Evolutionary conservation across 192 early-diverging fungal genomes (phyloP), one percentile per base, ranked within the genome.

Genomic region (Coemansia sp.): DNA sequence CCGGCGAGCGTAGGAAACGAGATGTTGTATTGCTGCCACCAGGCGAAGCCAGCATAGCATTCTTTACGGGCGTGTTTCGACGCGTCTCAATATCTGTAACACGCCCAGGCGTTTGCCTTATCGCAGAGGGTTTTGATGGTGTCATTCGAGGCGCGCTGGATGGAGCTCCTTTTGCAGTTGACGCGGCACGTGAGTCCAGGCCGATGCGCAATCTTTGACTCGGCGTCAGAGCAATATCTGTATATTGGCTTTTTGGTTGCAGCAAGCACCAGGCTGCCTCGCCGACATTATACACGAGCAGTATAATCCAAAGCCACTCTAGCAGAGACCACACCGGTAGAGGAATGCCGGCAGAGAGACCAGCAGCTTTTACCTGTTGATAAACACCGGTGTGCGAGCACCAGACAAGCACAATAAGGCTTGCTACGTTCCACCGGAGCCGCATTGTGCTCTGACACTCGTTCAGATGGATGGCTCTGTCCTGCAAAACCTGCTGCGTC

Each of bases 221-320:
- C 23, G 75, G 63, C 16, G 72, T 78, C 71, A 83, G 71, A 4
- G 72, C 68, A 9, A 65, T 29, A 12, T 71, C 65, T 1, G 69
- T 31, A 42, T 83, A 75, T 35, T 74, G 65, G 26, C 60, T 58
- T 30, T 69, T 58, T n/a, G 75, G 75, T 58, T 76, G 70, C 18
- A 84, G 26, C 61, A 84, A 55, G 16, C 26, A 51, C 82, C 82
- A 84, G 31, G 67, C 61, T 0, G 77, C 71, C 61, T 84, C 82
- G 43, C 69, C 68, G 9, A 77, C 65, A 39, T 84, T 84, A 67
- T 72, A 84, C 26, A 48, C 58, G 18, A 80, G 59, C 7, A 77
- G 13, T 3, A 57, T 46, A 51, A 71, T 16, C 16, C 63, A 67
- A n/a, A 60, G 13, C 64, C 67, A 80, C 51, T 84, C 74, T 4